Conservation (phyloP, 108 stramenopile genomes). For the Parietichytrium sp. region DNA sequence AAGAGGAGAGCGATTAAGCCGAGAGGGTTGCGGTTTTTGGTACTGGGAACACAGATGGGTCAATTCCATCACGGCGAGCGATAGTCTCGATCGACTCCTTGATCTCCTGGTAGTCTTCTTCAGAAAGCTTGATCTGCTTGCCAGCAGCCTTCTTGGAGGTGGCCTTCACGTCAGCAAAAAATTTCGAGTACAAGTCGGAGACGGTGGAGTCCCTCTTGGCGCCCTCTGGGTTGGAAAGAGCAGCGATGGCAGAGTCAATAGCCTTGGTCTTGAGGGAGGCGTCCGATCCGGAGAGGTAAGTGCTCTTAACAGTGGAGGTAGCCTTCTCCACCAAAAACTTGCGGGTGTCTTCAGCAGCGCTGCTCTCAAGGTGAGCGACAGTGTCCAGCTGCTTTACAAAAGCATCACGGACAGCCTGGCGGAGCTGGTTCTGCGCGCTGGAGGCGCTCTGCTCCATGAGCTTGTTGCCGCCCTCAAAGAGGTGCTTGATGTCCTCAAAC, state of each 20-base stretch:
- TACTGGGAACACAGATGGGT: neutral
- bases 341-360: neutral
- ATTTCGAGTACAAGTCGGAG: neutral
- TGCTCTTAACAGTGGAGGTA: neutral
- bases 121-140: neutral
- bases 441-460: neutral
- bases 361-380: neutral
- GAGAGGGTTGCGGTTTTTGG: neutral
- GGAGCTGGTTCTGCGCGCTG: conserved; percentile 21
- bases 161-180: neutral
- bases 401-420: neutral
- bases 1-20: neutral
- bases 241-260: conserved; percentile 17
- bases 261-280: conserved; percentile 11
- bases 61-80: neutral
- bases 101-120: neutral
- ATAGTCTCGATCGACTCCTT: conserved; percentile 6
- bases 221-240: conserved; percentile 19
- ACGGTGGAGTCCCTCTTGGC: conserved; percentile 34
- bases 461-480: neutral
- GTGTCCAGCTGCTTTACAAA: neutral
- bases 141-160: neutral
- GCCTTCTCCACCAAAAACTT: neutral
- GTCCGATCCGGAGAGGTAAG: neutral
- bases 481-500: conserved; percentile 18